Conservation (phyloP, 1,284 basidiomycete genomes). For the Malassezia sympodialis region DNA sequence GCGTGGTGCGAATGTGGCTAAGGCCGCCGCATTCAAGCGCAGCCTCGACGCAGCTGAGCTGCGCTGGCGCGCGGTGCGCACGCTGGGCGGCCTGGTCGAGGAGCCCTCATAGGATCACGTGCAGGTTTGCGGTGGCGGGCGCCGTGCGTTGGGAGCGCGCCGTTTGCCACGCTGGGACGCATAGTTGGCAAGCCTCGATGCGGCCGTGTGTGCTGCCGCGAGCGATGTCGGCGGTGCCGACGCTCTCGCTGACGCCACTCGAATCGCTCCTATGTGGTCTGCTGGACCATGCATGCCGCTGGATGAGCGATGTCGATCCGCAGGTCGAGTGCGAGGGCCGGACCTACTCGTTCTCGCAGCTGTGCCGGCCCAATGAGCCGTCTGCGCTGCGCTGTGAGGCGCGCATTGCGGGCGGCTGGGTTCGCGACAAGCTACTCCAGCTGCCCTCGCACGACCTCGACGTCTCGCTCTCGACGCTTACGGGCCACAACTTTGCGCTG, state of each 20-base stretch:
- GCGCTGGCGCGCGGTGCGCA: constrained; percentile 25
- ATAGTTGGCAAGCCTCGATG: not conserved
- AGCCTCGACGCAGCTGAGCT: constrained; percentile 28
- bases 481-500: constrained; percentile 79
- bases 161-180: not conserved
- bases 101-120: constrained; percentile 19
- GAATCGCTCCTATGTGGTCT: constrained; percentile 24
- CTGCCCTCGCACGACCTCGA: constrained; percentile 84
- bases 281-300: constrained; percentile 35
- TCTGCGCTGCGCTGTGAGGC: constrained; percentile 23
- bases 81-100: constrained; percentile 27
- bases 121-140: not conserved
- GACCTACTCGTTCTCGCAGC: constrained; percentile 17
- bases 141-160: not conserved
- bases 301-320: constrained; percentile 25
- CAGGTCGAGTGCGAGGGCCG: constrained; percentile 21
- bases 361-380: not conserved
- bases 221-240: not conserved
- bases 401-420: constrained; percentile 75
- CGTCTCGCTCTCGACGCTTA: constrained; percentile 72
- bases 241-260: not conserved
- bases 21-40: constrained; percentile 25
- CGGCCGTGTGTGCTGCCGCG: not conserved
- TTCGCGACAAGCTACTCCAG: constrained; percentile 85
- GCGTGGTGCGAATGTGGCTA: constrained; percentile 25